These are phyloP conservation scores for Sporopachydermia cereana DNA, from an alignment of 1,139 yeast species.

Conservation along the genomic window DNA sequence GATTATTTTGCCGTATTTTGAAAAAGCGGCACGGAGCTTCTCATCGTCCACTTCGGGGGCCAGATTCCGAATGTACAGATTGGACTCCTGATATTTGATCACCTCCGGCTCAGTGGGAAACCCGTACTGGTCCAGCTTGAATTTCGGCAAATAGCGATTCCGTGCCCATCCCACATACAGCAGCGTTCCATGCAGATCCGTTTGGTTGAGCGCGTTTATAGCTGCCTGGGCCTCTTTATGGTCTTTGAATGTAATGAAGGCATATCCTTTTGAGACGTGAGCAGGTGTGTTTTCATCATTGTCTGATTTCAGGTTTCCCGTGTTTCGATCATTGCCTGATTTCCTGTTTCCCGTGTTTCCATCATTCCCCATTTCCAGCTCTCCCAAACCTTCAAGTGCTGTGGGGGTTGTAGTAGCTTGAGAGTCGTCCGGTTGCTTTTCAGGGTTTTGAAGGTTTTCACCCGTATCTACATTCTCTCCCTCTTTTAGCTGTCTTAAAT, in stretches of 20 bases:
- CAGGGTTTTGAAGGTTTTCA: background rate
- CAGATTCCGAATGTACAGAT: slow-evolving; percentile 5
- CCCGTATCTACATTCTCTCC: background rate
- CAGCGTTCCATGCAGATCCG: background rate
- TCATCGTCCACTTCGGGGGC: slow-evolving; percentile 2
- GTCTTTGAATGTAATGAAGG: slow-evolving; percentile 27
- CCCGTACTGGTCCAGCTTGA: background rate
- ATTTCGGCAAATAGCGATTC: background rate
- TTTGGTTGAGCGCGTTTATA: slow-evolving; percentile 8
- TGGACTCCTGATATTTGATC: slow-evolving; percentile 6
- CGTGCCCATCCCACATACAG: slow-evolving; percentile 2
- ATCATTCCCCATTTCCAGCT: background rate
- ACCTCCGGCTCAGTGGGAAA: background rate
- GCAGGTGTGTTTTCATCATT: background rate
- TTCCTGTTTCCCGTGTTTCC: background rate
- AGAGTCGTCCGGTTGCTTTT: background rate
- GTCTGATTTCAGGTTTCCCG: background rate
- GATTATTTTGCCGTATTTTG: slow-evolving; percentile 4
- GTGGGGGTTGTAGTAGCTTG: background rate
- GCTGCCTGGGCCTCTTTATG: slow-evolving; percentile 27
- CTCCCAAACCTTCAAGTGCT: background rate
- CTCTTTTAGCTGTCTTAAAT: too few relatives aligned
- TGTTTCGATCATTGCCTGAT: background rate
- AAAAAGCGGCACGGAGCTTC: background rate
- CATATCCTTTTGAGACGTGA: slow-evolving; percentile 21